Evolutionary conservation across 768 basidiomycete genomes (phyloP), one percentile per base, ranked within the genome.

Genomic region (Mycena albidolilacea): DNA sequence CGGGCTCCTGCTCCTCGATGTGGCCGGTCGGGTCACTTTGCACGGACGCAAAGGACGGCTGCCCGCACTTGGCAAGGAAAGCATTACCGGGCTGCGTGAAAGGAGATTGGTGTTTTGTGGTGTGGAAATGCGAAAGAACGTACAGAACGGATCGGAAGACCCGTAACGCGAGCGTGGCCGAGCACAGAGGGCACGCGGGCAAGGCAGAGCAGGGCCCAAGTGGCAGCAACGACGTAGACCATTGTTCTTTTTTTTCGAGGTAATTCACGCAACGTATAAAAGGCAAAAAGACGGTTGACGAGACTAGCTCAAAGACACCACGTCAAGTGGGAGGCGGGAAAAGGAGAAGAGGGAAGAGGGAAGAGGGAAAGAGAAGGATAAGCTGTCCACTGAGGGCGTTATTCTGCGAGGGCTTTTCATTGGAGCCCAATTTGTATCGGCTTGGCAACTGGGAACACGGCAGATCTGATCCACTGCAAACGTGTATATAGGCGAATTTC

Each of bases 1-100:
- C 67, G 41, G 74, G 71, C 62, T 73, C 75, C 61, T 76, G 75
- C 65, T 76, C 75, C 52, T 76, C 72, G 17, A 76, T 76, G 67
- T 73, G 75, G 3, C 75, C 75, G 23, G 74, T 75, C 35, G 69
- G 69, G 73, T 68, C 71, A 7, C 44, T n/a, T 14, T 35, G 30
- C 7, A 76, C 66, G 9, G 68, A 50, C 30, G 55, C 39, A 54
- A 76, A 76, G 57, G 75, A 76, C n/a, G 69, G 19, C 60, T 70
- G 10, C 11, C 75, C 75, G 39, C 75, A 76, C 35, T 58, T 52
- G 43, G 57, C 37, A 55, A 65, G 17, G 57, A 67, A 69, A 46
- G 64, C 43, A 41, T 52, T 46, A 14, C 75, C 75, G 9, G 75
- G 75, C 75, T 76, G 60, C 50, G 43, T 41, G 17, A 50, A n/a